Percentiles rank a stretch among this genome's conserved stretches.
phyloP scores from a whole-genome alignment of 306 rosid species.

The Gastrolobium bilobum region DNA sequence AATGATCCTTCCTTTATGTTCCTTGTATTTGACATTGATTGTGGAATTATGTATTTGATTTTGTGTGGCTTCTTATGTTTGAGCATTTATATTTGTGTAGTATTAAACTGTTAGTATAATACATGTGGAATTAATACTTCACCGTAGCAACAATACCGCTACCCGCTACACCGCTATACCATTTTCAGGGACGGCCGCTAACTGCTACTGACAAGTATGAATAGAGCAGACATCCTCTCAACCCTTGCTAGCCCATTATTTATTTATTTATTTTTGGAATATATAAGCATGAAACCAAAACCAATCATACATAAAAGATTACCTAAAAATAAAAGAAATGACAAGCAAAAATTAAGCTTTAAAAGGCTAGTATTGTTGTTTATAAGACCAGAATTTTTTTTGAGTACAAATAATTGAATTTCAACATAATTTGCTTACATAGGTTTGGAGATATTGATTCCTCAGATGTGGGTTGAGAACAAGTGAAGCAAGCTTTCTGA shows the following conservation, averaged over 20 bases:
- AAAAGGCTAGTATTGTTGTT: slow-evolving; percentile 13
- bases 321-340: slow-evolving; percentile 14
- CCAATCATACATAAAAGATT: slow-evolving; percentile 14
- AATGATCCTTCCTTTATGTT: too few species aligned
- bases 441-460: slow-evolving; percentile 89
- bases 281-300: slow-evolving; percentile 8
- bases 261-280: neutral
- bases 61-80: too few species aligned
- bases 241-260: slow-evolving; percentile 20
- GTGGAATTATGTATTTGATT: too few species aligned
- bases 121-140: too few species aligned
- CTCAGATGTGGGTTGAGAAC: slow-evolving; percentile 84
- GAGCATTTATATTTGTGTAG: too few species aligned
- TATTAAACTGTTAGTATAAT: too few species aligned
- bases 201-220: too few species aligned
- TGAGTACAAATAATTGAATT: slow-evolving; percentile 34
- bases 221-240: neutral
- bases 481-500: slow-evolving; percentile 91
- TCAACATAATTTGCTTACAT: slow-evolving; percentile 65
- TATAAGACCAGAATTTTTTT: neutral
- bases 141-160: too few species aligned
- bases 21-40: too few species aligned
- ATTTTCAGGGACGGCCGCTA: too few species aligned
- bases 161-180: too few species aligned
- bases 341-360: neutral